Evolutionary conservation across 352 stramenopile genomes (phyloP).

Genomic region (Globisporangium spiculum): DNA sequence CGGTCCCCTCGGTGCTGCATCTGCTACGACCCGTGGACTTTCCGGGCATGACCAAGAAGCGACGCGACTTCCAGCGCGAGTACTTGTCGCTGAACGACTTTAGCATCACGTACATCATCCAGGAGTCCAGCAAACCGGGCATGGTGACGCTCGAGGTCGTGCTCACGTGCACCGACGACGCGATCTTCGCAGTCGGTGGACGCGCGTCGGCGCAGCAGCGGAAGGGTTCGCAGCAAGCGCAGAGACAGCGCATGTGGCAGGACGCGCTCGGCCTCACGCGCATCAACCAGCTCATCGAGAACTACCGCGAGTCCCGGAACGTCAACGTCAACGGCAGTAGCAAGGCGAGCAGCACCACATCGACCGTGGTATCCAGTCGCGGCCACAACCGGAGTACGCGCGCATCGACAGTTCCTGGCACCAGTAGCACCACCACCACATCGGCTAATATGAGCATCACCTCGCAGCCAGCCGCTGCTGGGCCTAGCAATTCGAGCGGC

Average conservation of each 20-base stretch:
- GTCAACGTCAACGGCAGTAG: background rate
- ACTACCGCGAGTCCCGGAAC: constrained; percentile 29
- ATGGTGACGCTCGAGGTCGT: constrained; percentile 63
- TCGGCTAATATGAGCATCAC: constrained; percentile 12
- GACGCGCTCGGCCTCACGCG: constrained; percentile 56
- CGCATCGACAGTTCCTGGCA: constrained; percentile 5
- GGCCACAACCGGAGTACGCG: constrained; percentile 1
- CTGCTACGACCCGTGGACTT: constrained; percentile 50
- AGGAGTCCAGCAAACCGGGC: constrained; percentile 33
- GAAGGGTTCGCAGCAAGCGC: constrained; percentile 20
- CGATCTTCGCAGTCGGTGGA: background rate
- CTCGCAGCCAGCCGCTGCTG: constrained; percentile 16
- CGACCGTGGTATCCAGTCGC: constrained; percentile 6
- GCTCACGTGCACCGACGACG: constrained; percentile 42
- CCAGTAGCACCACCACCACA: constrained; percentile 12
- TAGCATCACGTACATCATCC: constrained; percentile 70
- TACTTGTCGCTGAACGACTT: constrained; percentile 43
- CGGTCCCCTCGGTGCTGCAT: constrained; percentile 64
- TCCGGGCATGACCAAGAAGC: constrained; percentile 27
- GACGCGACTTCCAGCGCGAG: constrained; percentile 36
- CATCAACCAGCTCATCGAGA: constrained; percentile 52
- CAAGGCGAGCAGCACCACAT: background rate
- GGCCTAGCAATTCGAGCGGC: constrained; percentile 3
- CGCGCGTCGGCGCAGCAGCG: constrained; percentile 10
- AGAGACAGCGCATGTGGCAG: constrained; percentile 49